Evolutionary conservation across 139 green algal genomes (phyloP).

Genomic region (Marvania coccoides): DNA sequence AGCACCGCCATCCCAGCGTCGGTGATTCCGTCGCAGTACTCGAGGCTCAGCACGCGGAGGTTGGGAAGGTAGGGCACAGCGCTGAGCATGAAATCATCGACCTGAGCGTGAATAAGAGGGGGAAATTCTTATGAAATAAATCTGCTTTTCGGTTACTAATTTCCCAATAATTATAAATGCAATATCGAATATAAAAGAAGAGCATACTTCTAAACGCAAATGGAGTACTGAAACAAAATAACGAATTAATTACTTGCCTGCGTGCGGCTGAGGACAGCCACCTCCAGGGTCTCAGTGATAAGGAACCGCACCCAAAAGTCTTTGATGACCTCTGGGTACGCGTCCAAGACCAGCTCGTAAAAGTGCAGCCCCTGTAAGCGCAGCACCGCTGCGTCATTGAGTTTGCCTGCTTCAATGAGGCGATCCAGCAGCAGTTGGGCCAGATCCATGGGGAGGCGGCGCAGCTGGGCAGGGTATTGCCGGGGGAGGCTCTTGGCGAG

Average conservation of each 20-base stretch:
- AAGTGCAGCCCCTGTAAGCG: constrained; percentile 13
- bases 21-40: constrained; percentile 22
- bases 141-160: no score
- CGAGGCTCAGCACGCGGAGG: constrained; percentile 18
- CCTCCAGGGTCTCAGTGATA: not conserved
- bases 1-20: constrained; percentile 19
- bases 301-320: constrained; percentile 22
- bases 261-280: constrained; percentile 7
- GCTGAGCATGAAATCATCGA: constrained; percentile 3
- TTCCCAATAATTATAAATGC: no score
- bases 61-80: not conserved
- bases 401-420: not conserved
- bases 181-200: not conserved
- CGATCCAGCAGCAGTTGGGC: constrained; percentile 29
- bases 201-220: not conserved
- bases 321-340: not conserved
- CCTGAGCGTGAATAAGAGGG: not conserved
- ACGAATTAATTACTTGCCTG: constrained; percentile 6
- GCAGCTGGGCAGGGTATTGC: not conserved
- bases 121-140: not conserved
- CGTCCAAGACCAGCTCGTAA: constrained; percentile 12
- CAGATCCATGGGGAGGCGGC: constrained; percentile 24
- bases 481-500: not conserved
- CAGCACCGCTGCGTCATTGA: constrained; percentile 3
- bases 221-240: not conserved